Evolutionary conservation across 2,329 filamentous ascomycete genomes (phyloP).

Genomic region (Pseudogymnoascus verrucosus): DNA sequence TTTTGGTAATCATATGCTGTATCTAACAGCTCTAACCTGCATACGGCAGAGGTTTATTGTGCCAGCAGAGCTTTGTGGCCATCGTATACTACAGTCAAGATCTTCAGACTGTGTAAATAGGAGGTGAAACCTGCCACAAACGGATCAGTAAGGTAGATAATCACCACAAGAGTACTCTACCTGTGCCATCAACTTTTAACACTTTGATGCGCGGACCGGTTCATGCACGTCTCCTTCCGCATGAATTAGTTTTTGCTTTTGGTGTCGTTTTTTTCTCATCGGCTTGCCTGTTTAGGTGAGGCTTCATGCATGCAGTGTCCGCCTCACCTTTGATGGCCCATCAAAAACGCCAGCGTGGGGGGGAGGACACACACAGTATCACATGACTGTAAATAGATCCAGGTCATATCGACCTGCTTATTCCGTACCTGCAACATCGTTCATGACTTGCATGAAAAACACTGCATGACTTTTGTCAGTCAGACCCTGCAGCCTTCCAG

Average conservation of each 20-base stretch:
- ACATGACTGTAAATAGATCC: neutral
- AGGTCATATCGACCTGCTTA: neutral
- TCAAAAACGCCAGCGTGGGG: neutral
- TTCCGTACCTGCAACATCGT: constrained; percentile 5
- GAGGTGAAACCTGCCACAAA: neutral
- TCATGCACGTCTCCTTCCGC: neutral
- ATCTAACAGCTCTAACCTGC: neutral
- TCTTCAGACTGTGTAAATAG: neutral
- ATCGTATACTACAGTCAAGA: neutral
- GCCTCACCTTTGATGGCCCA: neutral
- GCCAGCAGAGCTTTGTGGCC: neutral
- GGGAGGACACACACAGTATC: neutral
- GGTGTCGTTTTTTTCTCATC: neutral
- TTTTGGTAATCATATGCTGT: neutral
- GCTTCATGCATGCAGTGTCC: neutral
- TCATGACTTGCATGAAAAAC: constrained; percentile 8
- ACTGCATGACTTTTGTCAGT: neutral
- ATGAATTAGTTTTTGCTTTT: constrained; percentile 6
- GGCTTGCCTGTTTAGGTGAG: neutral
- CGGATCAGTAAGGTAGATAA: neutral
- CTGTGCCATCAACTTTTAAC: neutral
- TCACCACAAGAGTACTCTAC: neutral
- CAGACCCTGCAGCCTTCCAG: neutral
- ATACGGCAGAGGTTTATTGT: neutral
- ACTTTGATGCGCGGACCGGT: neutral